Base-by-base conservation (phyloP, 2,329 filamentous ascomycete species). In the Fusarium sp. region DNA sequence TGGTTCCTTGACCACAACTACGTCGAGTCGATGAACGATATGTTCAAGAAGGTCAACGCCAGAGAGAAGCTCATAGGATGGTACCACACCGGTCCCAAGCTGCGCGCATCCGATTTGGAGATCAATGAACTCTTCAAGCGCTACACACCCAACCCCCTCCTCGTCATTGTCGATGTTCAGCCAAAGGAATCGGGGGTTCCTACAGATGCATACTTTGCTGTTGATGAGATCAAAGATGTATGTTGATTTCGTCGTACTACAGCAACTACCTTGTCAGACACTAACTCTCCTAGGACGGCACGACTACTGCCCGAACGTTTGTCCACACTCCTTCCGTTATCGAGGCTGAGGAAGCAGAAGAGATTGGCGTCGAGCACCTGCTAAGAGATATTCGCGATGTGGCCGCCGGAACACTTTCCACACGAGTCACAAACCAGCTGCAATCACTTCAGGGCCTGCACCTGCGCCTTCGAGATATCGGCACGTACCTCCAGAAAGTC, bases 41-140 rank as follows among this genome's bases (percentile, higher is more conserved):
- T 99, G 96, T 99, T 99, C 88, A 99, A 99, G 86, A 98, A 98
- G 84, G 94, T 99, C 86, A 99, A 99, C 84, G 96, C 96, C 64
- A 87, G 93, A 69, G 96, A 99, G 84, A 98, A 98, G 89, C 87
- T 99, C 79, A 96, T 99, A 86, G 96, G 96, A 77, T 99, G 96
- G 96, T 99, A 99, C 81, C 96, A 99, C 82, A 97, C 96, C 20
- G 96, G 96, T 40, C 96, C 96, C 37, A 99, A 98, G 86, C 86
- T 99, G 76, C 90, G 96, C 77, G 95, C 94, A 56, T 97, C 96
- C 43, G 96, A 99, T 85, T 84, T 99, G 72, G 93, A 98, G 83
- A 97, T 99, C 90, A 99, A 99, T 82, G 96, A 99, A 83, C 88
- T 99, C 61, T 98, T 99, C 88, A 99, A 99, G 86, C 89, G 94